Conservation (phyloP, 2,329 filamentous ascomycete species). For the Neopestalotiopsis sp. region DNA sequence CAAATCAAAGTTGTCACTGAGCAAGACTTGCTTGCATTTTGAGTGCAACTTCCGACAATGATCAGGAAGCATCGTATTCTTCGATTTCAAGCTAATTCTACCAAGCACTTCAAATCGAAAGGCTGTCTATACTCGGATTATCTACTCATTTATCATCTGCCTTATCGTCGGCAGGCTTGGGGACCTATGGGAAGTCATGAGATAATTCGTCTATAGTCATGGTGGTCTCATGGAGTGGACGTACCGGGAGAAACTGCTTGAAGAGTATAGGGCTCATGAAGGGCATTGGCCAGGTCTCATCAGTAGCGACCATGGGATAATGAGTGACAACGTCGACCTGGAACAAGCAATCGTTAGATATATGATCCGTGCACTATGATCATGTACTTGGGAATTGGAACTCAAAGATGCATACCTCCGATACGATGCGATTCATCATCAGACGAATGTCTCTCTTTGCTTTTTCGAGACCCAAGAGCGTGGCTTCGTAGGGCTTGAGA, state of each 20-base stretch:
- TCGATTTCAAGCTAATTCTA: too few relatives aligned
- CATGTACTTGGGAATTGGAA: background rate
- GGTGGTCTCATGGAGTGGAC: background rate
- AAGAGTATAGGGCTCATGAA: background rate
- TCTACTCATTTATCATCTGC: background rate
- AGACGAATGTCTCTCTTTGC: background rate
- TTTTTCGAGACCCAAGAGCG: background rate
- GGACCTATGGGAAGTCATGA: background rate
- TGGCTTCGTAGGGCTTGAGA: background rate
- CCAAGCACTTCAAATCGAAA: too few relatives aligned
- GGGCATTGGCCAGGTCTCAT: constrained; percentile 7
- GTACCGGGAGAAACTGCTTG: constrained; percentile 4
- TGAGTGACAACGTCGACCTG: constrained; percentile 3
- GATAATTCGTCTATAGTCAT: background rate
- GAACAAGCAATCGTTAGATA: background rate
- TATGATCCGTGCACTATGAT: background rate
- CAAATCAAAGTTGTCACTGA: background rate
- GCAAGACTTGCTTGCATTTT: too few relatives aligned
- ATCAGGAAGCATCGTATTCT: too few relatives aligned
- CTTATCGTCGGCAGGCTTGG: background rate
- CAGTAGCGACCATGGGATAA: constrained; percentile 3
- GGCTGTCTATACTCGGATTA: too few relatives aligned
- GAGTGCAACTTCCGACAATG: too few relatives aligned
- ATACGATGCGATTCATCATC: constrained; percentile 10
- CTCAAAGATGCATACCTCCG: background rate